Base-by-base conservation (phyloP, 2,329 filamentous ascomycete species). In the Aaosphaeria pasadenensis region DNA sequence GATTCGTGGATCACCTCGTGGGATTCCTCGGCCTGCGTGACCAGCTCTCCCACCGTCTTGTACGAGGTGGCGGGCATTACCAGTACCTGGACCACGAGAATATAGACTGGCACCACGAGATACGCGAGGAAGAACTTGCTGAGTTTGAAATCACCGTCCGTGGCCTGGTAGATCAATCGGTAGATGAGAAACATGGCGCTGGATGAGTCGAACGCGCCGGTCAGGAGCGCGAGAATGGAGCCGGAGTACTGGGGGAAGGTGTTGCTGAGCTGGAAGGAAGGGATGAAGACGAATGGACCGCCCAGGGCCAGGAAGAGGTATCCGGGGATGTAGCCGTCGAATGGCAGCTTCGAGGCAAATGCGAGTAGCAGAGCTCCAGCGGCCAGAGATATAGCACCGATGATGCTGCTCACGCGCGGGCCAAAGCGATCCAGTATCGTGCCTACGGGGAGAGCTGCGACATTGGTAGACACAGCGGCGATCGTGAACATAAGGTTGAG, bases 401-500 rank as follows among this genome's bases (percentile, higher is more conserved):
- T 79, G 24, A 91, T 75, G 4, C 88, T 87, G 59, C 87, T 88
- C 4, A 89, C 78, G 47, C 87, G 81, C 11, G 91, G 91, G 1
- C 91, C 91, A 62, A 83, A 91, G 52, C 84, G 79, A 71, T 96
- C 91, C 24, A 96, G 80, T 40, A 95, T 86, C 3, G 89, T 88
- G 41, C 91, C 91, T 7, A 95, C 84, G 2, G 91, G 89, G 5
- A 96, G 77, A 9, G 91, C 91, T 38, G 85, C 89, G 9, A 95
- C 87, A 61, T 96, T 96, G 36, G 91, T 95, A 5, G 83, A 87
- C 7, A 95, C 90, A 11, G 90, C 91, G 9, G 91, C 91, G 38
- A 91, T 81, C 5, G 90, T 95, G 76, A 96, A 96, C 88, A 95
- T 95, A 56, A 96, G 75, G 67, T 96, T 96, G 48, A 96, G 79